Evolutionary conservation across 768 basidiomycete genomes (phyloP).

Genomic region (Neoboletus subvelutipes): DNA sequence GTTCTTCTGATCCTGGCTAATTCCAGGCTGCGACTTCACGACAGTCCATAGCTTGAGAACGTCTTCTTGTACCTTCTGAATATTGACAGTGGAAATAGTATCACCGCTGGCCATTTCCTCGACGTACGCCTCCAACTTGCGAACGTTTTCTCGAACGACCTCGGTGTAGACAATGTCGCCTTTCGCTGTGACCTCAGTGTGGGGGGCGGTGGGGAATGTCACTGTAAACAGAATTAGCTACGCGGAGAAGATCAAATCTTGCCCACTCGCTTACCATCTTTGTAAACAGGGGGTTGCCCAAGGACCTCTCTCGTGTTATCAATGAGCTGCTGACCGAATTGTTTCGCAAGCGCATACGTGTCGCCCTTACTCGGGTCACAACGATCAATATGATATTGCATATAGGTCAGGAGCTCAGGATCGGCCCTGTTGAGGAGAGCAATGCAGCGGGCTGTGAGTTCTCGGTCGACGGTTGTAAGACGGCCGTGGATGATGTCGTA

Average conservation of each 20-base stretch:
- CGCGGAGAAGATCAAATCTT: neutral
- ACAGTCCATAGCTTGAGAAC: slow-evolving; percentile 96
- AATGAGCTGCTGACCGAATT: slow-evolving; percentile 94
- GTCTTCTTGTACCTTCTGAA: slow-evolving; percentile 97
- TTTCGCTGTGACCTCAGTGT: slow-evolving; percentile 89
- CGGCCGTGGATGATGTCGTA: slow-evolving; percentile 98
- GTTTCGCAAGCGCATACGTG: slow-evolving; percentile 92
- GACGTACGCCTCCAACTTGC: slow-evolving; percentile 97
- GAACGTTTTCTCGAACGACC: slow-evolving; percentile 92
- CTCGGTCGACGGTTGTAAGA: slow-evolving; percentile 90
- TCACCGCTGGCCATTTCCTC: slow-evolving; percentile 98
- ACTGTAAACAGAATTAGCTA: slow-evolving; percentile 44
- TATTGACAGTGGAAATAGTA: slow-evolving; percentile 82
- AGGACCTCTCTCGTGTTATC: slow-evolving; percentile 89
- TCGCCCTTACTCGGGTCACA: slow-evolving; percentile 82
- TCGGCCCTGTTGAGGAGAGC: slow-evolving; percentile 97
- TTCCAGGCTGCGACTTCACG: slow-evolving; percentile 95
- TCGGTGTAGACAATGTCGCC: slow-evolving; percentile 96
- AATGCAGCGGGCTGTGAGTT: slow-evolving; percentile 96
- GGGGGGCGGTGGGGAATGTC: slow-evolving; percentile 97
- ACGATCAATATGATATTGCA: slow-evolving; percentile 92
- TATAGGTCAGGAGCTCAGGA: slow-evolving; percentile 85
- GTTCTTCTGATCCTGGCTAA: slow-evolving; percentile 95
- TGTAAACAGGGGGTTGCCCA: slow-evolving; percentile 84
- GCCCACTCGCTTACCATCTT: slow-evolving; percentile 71